A percentile compares a stretch with the other conserved stretches of the same genome.
Evolutionary conservation across 2,329 filamentous ascomycete genomes (phyloP).

Genomic region (Cladophialophora carrionii): DNA sequence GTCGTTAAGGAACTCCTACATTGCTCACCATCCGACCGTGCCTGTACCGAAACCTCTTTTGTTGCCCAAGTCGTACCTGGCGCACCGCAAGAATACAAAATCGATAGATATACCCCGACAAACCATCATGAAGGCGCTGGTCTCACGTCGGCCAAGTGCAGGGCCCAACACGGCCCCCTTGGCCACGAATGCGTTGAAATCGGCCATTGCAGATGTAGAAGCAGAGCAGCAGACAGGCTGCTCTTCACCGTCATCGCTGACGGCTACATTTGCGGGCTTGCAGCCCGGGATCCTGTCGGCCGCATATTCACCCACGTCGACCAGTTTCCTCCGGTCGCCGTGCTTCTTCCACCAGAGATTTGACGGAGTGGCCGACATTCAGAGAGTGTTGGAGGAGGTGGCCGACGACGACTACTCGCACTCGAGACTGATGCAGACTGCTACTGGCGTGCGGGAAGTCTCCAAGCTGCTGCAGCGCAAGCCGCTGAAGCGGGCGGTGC

Average conservation of each 20-base stretch:
- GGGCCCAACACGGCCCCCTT: slow-evolving; percentile 57
- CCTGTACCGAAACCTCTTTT: slow-evolving; percentile 45
- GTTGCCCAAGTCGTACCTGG: slow-evolving; percentile 43
- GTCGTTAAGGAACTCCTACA: slow-evolving; percentile 39
- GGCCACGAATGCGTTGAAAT: slow-evolving; percentile 23
- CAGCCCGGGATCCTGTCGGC: slow-evolving; percentile 48
- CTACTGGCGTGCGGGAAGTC: slow-evolving; percentile 91
- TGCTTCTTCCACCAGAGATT: slow-evolving; percentile 99
- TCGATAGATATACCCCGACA: slow-evolving; percentile 75
- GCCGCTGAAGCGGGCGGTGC: slow-evolving; percentile 87
- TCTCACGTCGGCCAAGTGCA: slow-evolving; percentile 62
- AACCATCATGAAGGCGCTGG: slow-evolving; percentile 80
- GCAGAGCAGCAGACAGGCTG: slow-evolving; percentile 44
- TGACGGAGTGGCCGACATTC: slow-evolving; percentile 92
- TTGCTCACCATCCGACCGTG: slow-evolving; percentile 39
- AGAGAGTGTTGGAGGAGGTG: slow-evolving; percentile 93
- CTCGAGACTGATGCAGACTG: slow-evolving; percentile 90
- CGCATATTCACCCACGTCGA: slow-evolving; percentile 49
- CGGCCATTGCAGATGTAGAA: slow-evolving; percentile 17
- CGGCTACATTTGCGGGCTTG: slow-evolving; percentile 59
- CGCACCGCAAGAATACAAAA: slow-evolving; percentile 56
- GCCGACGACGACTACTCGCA: slow-evolving; percentile 86
- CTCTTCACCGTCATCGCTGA: slow-evolving; percentile 63
- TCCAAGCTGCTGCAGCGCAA: slow-evolving; percentile 91
- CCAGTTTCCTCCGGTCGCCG: slow-evolving; percentile 78